Conservation (phyloP, 2,329 filamentous ascomycete genomes). For the Hawksworthiomyces lignivorus region DNA sequence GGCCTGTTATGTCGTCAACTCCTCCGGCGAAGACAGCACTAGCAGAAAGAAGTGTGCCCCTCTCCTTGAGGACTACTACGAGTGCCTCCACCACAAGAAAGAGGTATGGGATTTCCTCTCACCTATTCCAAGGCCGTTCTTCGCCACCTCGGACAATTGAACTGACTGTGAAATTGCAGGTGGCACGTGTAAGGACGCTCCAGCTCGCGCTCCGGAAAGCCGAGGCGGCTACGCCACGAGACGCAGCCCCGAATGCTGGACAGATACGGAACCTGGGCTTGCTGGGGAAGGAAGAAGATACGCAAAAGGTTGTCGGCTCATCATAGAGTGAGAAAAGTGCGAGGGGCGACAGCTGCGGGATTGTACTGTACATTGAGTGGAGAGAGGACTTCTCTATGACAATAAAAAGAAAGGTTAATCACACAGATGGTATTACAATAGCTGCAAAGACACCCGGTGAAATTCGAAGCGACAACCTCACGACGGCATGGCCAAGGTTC, state of each 20-base stretch:
- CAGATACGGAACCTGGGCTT: constrained; percentile 84
- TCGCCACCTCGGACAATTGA: no score
- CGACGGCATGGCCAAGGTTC: no score
- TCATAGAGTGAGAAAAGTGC: constrained; percentile 7
- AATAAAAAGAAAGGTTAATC: constrained; percentile 7
- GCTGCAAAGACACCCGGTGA: no score
- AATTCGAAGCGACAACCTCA: no score
- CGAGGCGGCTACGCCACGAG: constrained; percentile 65
- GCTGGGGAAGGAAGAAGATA: constrained; percentile 75
- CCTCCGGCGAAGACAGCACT: constrained; percentile 64
- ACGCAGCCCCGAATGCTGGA: constrained; percentile 72
- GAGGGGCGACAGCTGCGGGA: background rate
- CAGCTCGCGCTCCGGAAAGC: constrained; percentile 81
- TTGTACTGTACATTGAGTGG: constrained; percentile 8
- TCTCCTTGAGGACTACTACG: constrained; percentile 92
- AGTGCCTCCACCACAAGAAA: constrained; percentile 98
- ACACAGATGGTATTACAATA: no score
- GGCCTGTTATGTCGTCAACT: constrained; percentile 96
- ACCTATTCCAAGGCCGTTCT: no score
- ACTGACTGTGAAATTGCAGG: constrained; percentile 40
- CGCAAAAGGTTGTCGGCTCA: constrained; percentile 47
- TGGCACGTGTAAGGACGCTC: constrained; percentile 67
- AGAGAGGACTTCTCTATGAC: background rate
- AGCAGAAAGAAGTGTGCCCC: constrained; percentile 84
- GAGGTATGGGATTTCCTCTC: constrained; percentile 55